Base-by-base conservation (phyloP, 1,139 yeast genomes). In the Arxiozyma slooffiae region DNA sequence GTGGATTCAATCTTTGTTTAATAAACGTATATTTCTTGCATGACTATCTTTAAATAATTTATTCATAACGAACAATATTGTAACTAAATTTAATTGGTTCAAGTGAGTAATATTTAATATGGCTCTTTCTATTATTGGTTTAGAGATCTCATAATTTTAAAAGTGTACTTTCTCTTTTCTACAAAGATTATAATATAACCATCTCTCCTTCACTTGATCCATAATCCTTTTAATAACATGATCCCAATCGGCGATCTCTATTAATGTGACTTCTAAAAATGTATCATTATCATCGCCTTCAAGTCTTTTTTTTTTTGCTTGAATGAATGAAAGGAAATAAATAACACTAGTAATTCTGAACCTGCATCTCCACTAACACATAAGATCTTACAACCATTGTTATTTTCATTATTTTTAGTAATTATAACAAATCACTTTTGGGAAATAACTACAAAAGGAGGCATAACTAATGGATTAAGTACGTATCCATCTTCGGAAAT, bases 351-450 rank as follows among this genome's bases (percentile, higher is more conserved):
- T 80, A 43, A 86, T 62, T 88, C 96, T 1, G 90, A 86, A 2
- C 90, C 85, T 0, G 96, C 96, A 22, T 96, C 96, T 20, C 95
- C 96, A 16, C 96, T 96, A 43, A 88, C 74, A 59, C 84, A 79
- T 40, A 87, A 64, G 0, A 81, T 78, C 9, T 74, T 70, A 22
- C 57, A 57, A 1, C 46, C 53, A 17, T 44, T 48, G 17, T 49
- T 44, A 11, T 52, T 46, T 46, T 61, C 55, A 37, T 52, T 52
- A 23, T 22, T 17, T 22, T 40, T 30, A 8, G 44, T 41, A 18
- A 80, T 60, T 9, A 75, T 52, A 3, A 69, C 67, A 26, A 67
- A n/a, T 66, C 4, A 82, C 65, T 1, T 76, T 75, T 7, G 63
- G 66, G 39, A 82, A 68, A 18, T 76, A 69, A 2, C 79, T 71